These are phyloP conservation scores for Pythium brachiatum DNA, from an alignment of 352 stramenopile genomes.

Conservation along the genomic window DNA sequence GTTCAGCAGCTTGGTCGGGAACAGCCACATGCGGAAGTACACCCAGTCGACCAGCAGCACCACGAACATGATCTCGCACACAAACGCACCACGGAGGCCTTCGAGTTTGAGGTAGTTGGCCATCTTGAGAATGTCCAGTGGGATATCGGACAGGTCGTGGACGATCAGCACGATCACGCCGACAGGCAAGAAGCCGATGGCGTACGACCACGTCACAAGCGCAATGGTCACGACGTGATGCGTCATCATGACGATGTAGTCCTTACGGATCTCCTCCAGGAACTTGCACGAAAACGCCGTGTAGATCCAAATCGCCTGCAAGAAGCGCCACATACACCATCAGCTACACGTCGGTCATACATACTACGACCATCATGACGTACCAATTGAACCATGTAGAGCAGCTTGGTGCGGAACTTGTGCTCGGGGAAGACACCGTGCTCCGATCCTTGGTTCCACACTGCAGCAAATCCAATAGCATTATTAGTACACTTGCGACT, in stretches of 20 bases:
- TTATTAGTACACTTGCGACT: background rate
- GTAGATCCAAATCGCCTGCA: conserved; percentile 87
- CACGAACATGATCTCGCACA: conserved; percentile 74
- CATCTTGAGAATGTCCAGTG: conserved; percentile 89
- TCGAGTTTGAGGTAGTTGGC: conserved; percentile 89
- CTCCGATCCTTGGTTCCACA: conserved; percentile 75
- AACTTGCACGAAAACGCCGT: conserved; percentile 89
- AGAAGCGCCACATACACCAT: background rate
- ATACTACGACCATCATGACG: conserved; percentile 18
- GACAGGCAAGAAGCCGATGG: conserved; percentile 75
- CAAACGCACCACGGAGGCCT: conserved; percentile 61
- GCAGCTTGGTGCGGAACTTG: conserved; percentile 77
- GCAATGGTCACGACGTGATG: conserved; percentile 87
- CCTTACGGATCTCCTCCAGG: conserved; percentile 85
- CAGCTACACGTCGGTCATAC: background rate
- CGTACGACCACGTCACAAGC: conserved; percentile 83
- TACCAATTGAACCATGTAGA: conserved; percentile 85
- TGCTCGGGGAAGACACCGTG: conserved; percentile 74
- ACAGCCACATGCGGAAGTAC: conserved; percentile 88
- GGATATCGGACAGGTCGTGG: conserved; percentile 87
- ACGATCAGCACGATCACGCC: conserved; percentile 82
- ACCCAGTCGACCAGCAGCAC: conserved; percentile 64
- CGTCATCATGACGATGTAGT: conserved; percentile 90
- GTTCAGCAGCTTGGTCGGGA: conserved; percentile 78
- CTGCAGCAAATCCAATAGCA: conserved; percentile 22